A percentile compares a stretch with the other conserved stretches of the same genome.
phyloP scores from a whole-genome alignment of 768 basidiomycete genomes.

The Naganishia onofrii region DNA sequence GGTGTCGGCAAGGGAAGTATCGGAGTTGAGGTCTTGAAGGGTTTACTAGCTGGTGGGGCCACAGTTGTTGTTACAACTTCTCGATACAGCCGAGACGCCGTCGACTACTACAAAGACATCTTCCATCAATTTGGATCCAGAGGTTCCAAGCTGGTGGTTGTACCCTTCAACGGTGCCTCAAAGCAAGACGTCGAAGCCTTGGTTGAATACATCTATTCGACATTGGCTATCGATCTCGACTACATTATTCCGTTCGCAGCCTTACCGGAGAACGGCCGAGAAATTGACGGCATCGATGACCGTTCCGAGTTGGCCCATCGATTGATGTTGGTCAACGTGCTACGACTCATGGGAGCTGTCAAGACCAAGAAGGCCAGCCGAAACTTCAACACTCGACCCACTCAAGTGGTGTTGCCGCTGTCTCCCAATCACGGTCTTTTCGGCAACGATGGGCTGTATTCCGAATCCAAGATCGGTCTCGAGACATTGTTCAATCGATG shows the following conservation, averaged over 20 bases:
- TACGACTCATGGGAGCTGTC: constrained; percentile 92
- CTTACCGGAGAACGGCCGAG: constrained; percentile 95
- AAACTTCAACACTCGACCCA: constrained; percentile 94
- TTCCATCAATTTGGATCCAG: constrained; percentile 93
- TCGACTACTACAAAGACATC: constrained; percentile 97
- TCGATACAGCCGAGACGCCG: constrained; percentile 82
- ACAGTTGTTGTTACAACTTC: constrained; percentile 97
- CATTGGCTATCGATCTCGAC: constrained; percentile 91
- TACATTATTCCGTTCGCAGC: constrained; percentile 98
- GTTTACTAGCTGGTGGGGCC: constrained; percentile 90
- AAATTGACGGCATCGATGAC: constrained; percentile 96
- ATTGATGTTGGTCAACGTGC: constrained; percentile 96
- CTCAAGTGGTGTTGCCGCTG: constrained; percentile 94
- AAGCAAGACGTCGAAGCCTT: constrained; percentile 98
- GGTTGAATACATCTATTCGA: constrained; percentile 95
- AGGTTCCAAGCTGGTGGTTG: constrained; percentile 93
- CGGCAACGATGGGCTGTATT: constrained; percentile 95
- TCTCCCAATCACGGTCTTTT: constrained; percentile 98
- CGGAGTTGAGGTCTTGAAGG: constrained; percentile 95
- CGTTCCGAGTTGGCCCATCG: constrained; percentile 96
- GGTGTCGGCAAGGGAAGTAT: constrained; percentile 98
- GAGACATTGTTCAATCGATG: constrained; percentile 98
- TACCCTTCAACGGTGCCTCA: constrained; percentile 98
- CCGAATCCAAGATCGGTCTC: constrained; percentile 95
- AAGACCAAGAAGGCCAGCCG: constrained; percentile 97